These are phyloP conservation scores for Arthrocladium fulminans DNA, from an alignment of 2,329 filamentous ascomycete genomes.

Conservation along the genomic window DNA sequence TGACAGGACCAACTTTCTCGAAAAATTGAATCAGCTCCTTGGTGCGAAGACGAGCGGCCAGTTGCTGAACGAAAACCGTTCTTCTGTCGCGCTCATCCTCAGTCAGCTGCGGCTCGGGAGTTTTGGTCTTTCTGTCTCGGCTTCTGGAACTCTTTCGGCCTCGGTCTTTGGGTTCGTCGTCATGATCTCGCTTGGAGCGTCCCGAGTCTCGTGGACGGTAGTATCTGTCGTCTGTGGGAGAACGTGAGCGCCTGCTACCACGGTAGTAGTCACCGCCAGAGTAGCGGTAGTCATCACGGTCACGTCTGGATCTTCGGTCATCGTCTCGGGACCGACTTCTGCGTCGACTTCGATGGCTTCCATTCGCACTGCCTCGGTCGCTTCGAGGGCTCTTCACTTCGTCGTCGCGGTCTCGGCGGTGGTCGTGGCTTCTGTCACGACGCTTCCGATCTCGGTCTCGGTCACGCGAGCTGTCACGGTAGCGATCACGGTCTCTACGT, in stretches of 20 bases:
- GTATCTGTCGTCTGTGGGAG: slow-evolving; percentile 53
- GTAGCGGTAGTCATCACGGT: slow-evolving; percentile 47
- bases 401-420: slow-evolving; percentile 45
- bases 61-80: slow-evolving; percentile 96
- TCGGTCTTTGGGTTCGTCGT: slow-evolving; percentile 39
- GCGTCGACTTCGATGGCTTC: slow-evolving; percentile 62
- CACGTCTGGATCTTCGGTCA: slow-evolving; percentile 64
- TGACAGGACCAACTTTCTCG: slow-evolving; percentile 86
- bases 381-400: slow-evolving; percentile 59
- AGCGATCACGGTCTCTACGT: slow-evolving; percentile 47
- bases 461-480: slow-evolving; percentile 49
- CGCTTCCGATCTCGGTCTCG: slow-evolving; percentile 45
- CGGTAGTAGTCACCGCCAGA: slow-evolving; percentile 59
- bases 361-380: slow-evolving; percentile 61
- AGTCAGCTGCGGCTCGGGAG: slow-evolving; percentile 63
- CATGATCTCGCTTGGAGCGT: slow-evolving; percentile 40
- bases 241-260: slow-evolving; percentile 54
- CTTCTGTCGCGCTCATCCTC: slow-evolving; percentile 95
- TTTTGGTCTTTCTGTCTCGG: slow-evolving; percentile 36
- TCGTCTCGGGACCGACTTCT: slow-evolving; percentile 71
- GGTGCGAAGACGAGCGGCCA: slow-evolving; percentile 84
- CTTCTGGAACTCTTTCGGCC: slow-evolving; percentile 40
- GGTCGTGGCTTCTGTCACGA: slow-evolving; percentile 52
- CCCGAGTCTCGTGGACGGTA: slow-evolving; percentile 40
- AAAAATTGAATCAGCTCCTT: slow-evolving; percentile 93